Percentiles rank a stretch among this genome's conserved stretches.
Evolutionary conservation across 352 stramenopile genomes (phyloP).

Genomic region (Pythium myriotylum): DNA sequence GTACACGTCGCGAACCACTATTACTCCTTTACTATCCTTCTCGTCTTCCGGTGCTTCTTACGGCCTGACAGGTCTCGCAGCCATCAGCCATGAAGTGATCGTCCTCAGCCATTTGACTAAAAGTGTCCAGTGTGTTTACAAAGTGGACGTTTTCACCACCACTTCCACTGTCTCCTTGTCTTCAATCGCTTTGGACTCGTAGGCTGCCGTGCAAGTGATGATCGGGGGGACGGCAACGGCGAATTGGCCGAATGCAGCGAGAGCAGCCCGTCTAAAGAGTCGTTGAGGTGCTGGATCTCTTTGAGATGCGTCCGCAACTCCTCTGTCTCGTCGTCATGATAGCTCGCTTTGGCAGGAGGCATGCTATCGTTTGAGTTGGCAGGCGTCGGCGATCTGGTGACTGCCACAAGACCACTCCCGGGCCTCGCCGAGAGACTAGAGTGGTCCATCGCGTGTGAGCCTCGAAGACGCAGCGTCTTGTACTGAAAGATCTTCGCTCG

Average conservation of each 20-base stretch:
- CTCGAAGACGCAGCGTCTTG: slow-evolving; percentile 36
- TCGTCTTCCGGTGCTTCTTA: neutral
- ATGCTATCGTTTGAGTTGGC: neutral
- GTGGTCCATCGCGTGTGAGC: neutral
- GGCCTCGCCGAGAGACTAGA: too few relatives aligned
- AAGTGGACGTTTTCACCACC: too few relatives aligned
- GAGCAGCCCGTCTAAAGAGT: slow-evolving; percentile 29
- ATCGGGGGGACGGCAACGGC: neutral
- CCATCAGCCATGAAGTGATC: too few relatives aligned
- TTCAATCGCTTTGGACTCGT: too few relatives aligned
- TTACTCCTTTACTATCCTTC: neutral
- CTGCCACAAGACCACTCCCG: too few relatives aligned
- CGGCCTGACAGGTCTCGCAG: too few relatives aligned
- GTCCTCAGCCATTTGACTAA: too few relatives aligned
- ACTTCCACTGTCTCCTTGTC: too few relatives aligned
- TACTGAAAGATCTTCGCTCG: slow-evolving; percentile 51
- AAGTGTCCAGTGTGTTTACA: too few relatives aligned
- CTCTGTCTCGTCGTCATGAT: slow-evolving; percentile 32
- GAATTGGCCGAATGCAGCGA: neutral
- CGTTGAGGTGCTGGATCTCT: slow-evolving; percentile 49
- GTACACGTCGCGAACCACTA: neutral
- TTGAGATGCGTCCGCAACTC: slow-evolving; percentile 47
- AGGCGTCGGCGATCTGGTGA: too few relatives aligned
- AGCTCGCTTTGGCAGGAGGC: slow-evolving; percentile 4
- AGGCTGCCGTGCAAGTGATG: neutral